Percentiles rank a stretch among this genome's conserved stretches.
Evolutionary conservation across 228 moss, liverwort and hornwort species (phyloP).

Genomic region (Sphagnum fallax): DNA sequence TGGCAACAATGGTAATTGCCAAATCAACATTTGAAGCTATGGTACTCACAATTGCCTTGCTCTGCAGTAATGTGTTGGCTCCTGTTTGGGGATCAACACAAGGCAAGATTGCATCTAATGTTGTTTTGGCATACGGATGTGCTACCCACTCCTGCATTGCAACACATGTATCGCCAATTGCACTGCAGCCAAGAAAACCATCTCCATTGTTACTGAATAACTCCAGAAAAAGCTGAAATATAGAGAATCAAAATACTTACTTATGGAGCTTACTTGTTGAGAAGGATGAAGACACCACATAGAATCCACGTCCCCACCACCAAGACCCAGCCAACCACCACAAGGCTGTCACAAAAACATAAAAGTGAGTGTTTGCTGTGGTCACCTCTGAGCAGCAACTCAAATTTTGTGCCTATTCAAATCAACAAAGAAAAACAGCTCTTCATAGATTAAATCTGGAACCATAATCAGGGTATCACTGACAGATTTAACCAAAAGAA

Average conservation of each 20-base stretch:
- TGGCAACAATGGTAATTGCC: constrained; percentile 8
- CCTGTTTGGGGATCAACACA: constrained; percentile 42
- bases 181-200: constrained; percentile 19
- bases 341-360: constrained; percentile 21
- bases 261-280: constrained; percentile 38
- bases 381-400: not conserved
- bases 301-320: constrained; percentile 60
- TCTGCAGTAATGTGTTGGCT: constrained; percentile 20
- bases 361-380: not conserved
- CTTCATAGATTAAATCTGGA: no score
- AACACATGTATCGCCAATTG: constrained; percentile 50
- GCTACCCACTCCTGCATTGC: constrained; percentile 60
- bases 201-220: not conserved
- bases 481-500: no score
- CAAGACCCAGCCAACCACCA: constrained; percentile 52
- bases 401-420: not conserved
- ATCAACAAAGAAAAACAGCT: not conserved
- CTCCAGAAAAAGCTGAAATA: not conserved
- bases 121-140: constrained; percentile 35
- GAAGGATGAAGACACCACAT: constrained; percentile 40
- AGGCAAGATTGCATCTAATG: constrained; percentile 43
- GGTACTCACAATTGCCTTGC: constrained; percentile 10
- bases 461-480: no score
- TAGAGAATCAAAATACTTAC: not conserved
- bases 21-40: constrained; percentile 16